Conservation (phyloP, 805 yeast species). For the Cyberlindnera japonica region DNA sequence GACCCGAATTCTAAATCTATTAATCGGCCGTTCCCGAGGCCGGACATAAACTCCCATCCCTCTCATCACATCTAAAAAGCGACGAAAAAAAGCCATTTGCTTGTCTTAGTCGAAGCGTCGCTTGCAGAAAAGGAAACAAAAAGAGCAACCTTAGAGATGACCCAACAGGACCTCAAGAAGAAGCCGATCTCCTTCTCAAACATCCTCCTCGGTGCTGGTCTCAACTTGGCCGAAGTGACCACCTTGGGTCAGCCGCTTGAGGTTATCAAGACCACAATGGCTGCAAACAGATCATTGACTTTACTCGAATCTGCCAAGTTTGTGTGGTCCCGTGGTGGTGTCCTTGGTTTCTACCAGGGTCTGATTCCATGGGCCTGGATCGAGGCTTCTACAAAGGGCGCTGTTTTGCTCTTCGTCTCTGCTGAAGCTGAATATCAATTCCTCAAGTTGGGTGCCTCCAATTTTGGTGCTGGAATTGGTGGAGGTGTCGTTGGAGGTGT, state of each 20-base stretch:
- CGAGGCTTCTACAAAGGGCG: constrained; percentile 99
- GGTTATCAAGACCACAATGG: constrained; percentile 96
- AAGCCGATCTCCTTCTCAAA: constrained; percentile 87
- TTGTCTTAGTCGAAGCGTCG: no score
- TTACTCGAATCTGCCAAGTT: constrained; percentile 63
- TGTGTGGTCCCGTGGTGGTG: constrained; percentile 93
- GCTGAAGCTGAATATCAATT: constrained; percentile 86
- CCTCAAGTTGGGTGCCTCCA: constrained; percentile 60
- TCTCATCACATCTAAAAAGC: no score
- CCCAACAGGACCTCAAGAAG: constrained; percentile 45
- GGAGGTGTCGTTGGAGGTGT: constrained; percentile 97
- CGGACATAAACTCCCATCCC: no score
- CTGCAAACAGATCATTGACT: constrained; percentile 80
- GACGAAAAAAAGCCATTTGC: no score
- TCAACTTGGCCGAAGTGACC: constrained; percentile 89
- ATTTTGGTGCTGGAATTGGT: constrained; percentile 83
- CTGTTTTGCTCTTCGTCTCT: constrained; percentile 87
- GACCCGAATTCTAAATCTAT: no score
- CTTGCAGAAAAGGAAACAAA: no score
- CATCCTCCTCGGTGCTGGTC: constrained; percentile 88
- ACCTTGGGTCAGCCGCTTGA: constrained; percentile 96
- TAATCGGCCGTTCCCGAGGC: no score
- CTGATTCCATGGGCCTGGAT: constrained; percentile 99
- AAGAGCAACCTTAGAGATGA: neutral
- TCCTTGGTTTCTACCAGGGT: constrained; percentile 92